Evolutionary conservation across 345 rosid species (phyloP).

Genomic region (Salix purpurea): DNA sequence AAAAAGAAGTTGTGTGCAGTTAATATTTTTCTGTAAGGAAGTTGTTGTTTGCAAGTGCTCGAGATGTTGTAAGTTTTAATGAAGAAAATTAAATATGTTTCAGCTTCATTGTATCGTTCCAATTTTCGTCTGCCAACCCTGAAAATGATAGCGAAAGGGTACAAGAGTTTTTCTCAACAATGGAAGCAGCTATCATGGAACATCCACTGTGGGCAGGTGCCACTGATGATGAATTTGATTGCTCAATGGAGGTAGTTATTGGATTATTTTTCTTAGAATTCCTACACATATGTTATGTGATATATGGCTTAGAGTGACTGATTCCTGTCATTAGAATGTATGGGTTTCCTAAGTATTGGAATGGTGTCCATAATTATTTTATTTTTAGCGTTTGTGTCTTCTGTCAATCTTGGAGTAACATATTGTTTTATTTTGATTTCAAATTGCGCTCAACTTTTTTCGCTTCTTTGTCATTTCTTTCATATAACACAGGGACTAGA

Average conservation of each 20-base stretch:
- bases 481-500: slow-evolving; percentile 45
- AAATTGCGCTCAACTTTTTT: background rate
- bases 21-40: background rate
- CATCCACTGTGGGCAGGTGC: slow-evolving; percentile 50
- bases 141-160: slow-evolving; percentile 50
- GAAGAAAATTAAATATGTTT: slow-evolving; percentile 3
- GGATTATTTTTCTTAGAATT: background rate
- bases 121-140: slow-evolving; percentile 41
- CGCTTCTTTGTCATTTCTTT: background rate
- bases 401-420: background rate
- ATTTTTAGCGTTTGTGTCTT: background rate
- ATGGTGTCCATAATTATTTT: background rate
- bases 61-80: background rate
- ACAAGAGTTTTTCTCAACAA: slow-evolving; percentile 43
- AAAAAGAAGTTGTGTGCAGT: background rate
- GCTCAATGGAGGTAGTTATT: slow-evolving; percentile 40
- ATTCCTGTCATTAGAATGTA: background rate
- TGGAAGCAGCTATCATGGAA: slow-evolving; percentile 50
- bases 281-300: background rate
- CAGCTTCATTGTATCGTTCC: slow-evolving; percentile 62
- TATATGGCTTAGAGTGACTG: background rate
- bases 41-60: background rate
- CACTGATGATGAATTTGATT: slow-evolving; percentile 41
- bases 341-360: background rate
- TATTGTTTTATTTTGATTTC: background rate